A percentile compares a stretch with the other conserved stretches of the same genome.
phyloP scores from a whole-genome alignment of 108 stramenopile species.

The Skeletonema potamos region DNA sequence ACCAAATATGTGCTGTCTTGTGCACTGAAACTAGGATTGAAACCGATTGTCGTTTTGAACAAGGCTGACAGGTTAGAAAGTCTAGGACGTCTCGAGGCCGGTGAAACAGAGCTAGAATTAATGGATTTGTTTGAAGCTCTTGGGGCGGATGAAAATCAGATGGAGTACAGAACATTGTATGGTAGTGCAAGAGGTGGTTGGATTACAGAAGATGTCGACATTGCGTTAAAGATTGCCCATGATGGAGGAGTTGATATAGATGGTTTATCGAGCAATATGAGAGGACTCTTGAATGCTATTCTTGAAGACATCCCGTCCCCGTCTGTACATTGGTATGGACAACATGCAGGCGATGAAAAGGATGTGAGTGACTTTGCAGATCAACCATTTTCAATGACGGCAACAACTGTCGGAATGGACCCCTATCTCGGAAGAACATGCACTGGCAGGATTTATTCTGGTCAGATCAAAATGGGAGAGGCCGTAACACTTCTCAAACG shows the following conservation, averaged over 20 bases:
- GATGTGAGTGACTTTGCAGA: constrained; percentile 35
- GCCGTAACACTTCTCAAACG: constrained; percentile 51
- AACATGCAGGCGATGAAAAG: constrained; percentile 6
- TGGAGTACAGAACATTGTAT: constrained; percentile 93
- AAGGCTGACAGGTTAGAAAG: constrained; percentile 93
- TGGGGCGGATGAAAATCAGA: constrained; percentile 85
- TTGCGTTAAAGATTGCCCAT: constrained; percentile 60
- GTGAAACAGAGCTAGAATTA: constrained; percentile 87
- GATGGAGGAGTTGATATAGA: constrained; percentile 14
- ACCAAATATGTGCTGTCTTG: constrained; percentile 95
- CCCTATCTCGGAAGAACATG: constrained; percentile 81
- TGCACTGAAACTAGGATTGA: constrained; percentile 79
- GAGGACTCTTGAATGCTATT: constrained; percentile 80
- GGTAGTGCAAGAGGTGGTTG: constrained; percentile 91
- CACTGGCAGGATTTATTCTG: constrained; percentile 78
- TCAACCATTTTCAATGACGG: constrained; percentile 82
- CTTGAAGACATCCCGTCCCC: constrained; percentile 81
- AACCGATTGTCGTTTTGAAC: constrained; percentile 95
- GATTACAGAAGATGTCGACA: constrained; percentile 76
- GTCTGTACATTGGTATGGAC: constrained; percentile 46
- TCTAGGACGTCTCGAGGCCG: constrained; percentile 71
- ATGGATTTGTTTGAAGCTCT: constrained; percentile 90
- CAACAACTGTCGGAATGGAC: constrained; percentile 88
- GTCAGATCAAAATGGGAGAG: constrained; percentile 55
- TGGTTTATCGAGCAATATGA: constrained; percentile 58